Percentiles rank a stretch among this genome's conserved stretches.
Evolutionary conservation across 768 basidiomycete species (phyloP).

Genomic region (Tephrocybe rancida): DNA sequence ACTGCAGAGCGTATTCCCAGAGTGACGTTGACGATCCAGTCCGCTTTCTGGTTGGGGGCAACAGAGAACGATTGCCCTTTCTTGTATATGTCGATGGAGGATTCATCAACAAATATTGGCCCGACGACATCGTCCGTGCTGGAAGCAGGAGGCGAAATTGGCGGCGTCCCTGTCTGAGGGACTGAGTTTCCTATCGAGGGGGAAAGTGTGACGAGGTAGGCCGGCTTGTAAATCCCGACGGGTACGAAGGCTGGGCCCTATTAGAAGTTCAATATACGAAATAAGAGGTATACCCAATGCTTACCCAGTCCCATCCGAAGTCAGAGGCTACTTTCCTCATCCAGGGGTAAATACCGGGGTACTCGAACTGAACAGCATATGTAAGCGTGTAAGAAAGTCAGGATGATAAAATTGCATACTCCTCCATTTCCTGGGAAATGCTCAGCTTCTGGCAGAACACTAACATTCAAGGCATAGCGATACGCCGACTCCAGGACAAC

Average conservation of each 20-base stretch:
- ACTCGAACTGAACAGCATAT: constrained; percentile 47
- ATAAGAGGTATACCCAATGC: neutral
- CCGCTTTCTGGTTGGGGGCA: constrained; percentile 45
- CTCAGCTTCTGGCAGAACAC: constrained; percentile 49
- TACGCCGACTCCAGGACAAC: constrained; percentile 56
- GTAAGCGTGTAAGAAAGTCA: neutral
- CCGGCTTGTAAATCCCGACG: constrained; percentile 55
- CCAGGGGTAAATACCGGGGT: constrained; percentile 47
- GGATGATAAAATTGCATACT: constrained; percentile 23
- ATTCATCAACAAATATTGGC: constrained; percentile 50
- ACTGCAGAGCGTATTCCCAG: constrained; percentile 48
- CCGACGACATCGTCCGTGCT: constrained; percentile 19
- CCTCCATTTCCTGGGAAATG: constrained; percentile 36
- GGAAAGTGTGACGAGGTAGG: constrained; percentile 47
- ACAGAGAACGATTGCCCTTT: constrained; percentile 47
- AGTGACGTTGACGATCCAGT: constrained; percentile 61
- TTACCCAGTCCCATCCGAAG: constrained; percentile 67
- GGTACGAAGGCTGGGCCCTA: constrained; percentile 63
- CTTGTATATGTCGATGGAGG: constrained; percentile 58
- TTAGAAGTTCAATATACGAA: neutral
- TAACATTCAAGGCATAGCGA: constrained; percentile 56
- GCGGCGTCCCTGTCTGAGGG: constrained; percentile 21
- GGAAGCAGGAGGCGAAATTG: constrained; percentile 25
- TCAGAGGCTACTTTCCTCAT: constrained; percentile 55
- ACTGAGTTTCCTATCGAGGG: constrained; percentile 20